A percentile compares a stretch with the other conserved stretches of the same genome.
These are phyloP conservation scores for Crucihimalaya himalaica DNA, from an alignment of 345 rosid genomes.

Conservation along the genomic window DNA sequence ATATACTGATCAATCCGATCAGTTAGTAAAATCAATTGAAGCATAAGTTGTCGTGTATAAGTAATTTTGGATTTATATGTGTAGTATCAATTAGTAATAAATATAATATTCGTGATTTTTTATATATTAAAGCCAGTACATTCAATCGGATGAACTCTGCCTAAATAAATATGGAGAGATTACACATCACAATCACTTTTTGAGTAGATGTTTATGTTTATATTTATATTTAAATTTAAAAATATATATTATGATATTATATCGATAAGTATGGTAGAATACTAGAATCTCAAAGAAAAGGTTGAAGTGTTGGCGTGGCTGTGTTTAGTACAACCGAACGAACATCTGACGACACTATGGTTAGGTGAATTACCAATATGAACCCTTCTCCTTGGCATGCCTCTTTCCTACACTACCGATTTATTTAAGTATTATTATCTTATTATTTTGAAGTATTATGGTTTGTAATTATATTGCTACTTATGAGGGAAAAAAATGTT, in stretches of 20 bases:
- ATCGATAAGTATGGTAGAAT: neutral
- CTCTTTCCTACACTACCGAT: slow-evolving; percentile 10
- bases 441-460: neutral
- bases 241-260: neutral
- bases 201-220: neutral
- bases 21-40: too few species aligned
- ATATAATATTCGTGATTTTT: too few species aligned
- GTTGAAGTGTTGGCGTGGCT: slow-evolving; percentile 4
- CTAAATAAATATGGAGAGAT: neutral
- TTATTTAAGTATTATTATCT: neutral
- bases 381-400: slow-evolving; percentile 12
- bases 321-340: slow-evolving; percentile 34
- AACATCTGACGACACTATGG: slow-evolving; percentile 31
- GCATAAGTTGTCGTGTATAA: too few species aligned
- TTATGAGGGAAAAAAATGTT: too few species aligned
- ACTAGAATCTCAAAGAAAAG: slow-evolving; percentile 4
- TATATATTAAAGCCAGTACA: too few species aligned
- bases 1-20: too few species aligned
- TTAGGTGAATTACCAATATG: slow-evolving; percentile 34
- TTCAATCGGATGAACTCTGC: neutral
- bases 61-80: too few species aligned
- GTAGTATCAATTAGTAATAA: too few species aligned
- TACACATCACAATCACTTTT: neutral
- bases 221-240: neutral
- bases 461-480: neutral